phyloP scores from a whole-genome alignment of 768 basidiomycete genomes.

The Naganishia antarctica region DNA sequence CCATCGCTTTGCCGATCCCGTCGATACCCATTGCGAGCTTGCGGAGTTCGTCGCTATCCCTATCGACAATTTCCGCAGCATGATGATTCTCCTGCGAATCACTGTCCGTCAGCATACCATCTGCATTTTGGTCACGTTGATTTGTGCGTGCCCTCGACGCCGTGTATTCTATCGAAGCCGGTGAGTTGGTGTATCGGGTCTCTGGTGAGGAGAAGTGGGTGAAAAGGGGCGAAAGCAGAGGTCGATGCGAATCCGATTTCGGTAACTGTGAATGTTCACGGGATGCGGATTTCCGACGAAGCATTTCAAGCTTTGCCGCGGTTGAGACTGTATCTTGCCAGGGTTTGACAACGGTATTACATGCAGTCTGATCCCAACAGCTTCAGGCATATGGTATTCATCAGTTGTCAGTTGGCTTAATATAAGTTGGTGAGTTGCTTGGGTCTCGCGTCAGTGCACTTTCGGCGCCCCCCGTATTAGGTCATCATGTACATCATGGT shows the following conservation, averaged over 20 bases:
- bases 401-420: no score
- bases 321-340: no score
- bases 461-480: no score
- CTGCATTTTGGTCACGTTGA: background rate
- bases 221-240: conserved; percentile 11
- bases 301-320: no score
- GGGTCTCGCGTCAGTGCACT: no score
- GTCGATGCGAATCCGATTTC: conserved; percentile 6
- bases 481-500: no score
- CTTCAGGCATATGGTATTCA: no score
- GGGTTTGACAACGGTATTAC: no score
- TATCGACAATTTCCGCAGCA: no score
- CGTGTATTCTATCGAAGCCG: background rate
- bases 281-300: conserved; percentile 2
- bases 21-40: background rate
- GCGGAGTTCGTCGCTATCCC: background rate
- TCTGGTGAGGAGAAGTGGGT: conserved; percentile 15
- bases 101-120: background rate
- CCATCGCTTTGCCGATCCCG: background rate
- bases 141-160: background rate
- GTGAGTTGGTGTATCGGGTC: background rate
- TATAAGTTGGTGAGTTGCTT: no score
- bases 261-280: background rate
- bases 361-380: no score
- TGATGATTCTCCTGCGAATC: background rate